Evolutionary conservation across 176 grass and related monocot genomes (phyloP).

Genomic region (Pharus latifolius): DNA sequence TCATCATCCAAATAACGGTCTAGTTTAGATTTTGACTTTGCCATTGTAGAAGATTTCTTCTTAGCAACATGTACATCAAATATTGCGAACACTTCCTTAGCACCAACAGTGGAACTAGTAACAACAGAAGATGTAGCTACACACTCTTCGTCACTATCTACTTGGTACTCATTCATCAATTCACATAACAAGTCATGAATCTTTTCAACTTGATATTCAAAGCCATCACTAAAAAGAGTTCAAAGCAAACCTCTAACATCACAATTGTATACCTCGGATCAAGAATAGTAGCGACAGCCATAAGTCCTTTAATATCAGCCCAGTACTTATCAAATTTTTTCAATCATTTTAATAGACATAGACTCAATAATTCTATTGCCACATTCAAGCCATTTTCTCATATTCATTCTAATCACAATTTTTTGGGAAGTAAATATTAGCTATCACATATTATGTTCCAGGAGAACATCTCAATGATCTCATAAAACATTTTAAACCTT

Average conservation of each 20-base stretch:
- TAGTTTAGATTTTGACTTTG: background rate
- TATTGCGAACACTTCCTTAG: background rate
- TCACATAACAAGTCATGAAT: background rate
- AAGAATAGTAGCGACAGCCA: background rate
- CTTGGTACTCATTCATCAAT: background rate
- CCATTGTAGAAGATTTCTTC: background rate
- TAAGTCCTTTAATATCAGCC: background rate
- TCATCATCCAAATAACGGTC: too few relatives aligned
- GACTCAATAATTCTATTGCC: background rate
- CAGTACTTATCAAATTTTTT: conserved; percentile 20
- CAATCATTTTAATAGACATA: background rate
- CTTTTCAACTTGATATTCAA: background rate
- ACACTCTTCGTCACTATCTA: background rate
- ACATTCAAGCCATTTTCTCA: background rate
- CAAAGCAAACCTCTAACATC: background rate
- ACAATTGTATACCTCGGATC: background rate
- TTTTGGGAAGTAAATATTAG: background rate
- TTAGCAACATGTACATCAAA: background rate
- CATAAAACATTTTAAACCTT: conserved; percentile 4
- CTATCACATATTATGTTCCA: background rate
- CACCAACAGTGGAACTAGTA: background rate
- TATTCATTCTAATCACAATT: background rate
- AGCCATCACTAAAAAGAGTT: too few relatives aligned
- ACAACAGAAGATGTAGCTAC: background rate
- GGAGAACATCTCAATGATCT: background rate